Evolutionary conservation across 345 rosid species (phyloP).

Genomic region (Citrus reticulata): DNA sequence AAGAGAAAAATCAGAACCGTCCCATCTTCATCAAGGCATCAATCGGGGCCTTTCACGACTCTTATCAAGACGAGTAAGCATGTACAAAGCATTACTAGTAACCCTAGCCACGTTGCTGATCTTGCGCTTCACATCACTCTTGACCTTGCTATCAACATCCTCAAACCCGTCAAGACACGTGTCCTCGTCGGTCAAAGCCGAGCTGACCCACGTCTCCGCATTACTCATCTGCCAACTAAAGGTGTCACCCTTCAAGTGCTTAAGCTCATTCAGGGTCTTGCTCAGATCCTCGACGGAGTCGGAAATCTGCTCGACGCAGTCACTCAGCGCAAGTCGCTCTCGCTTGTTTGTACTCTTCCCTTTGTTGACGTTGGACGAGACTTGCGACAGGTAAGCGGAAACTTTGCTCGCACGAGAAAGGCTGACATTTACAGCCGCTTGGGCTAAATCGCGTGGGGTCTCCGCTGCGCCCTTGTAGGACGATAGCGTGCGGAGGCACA

Average conservation of each 20-base stretch:
- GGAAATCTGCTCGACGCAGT: constrained; percentile 73
- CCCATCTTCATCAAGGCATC: constrained; percentile 19
- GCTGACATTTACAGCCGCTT: constrained; percentile 66
- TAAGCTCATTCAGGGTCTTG: constrained; percentile 48
- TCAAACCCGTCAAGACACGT: constrained; percentile 88
- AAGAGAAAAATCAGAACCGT: constrained; percentile 7
- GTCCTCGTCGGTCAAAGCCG: constrained; percentile 80
- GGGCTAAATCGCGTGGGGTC: constrained; percentile 64
- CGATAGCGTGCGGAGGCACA: constrained; percentile 71
- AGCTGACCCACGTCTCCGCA: constrained; percentile 85
- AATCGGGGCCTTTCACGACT: constrained; percentile 23
- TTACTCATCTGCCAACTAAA: constrained; percentile 67
- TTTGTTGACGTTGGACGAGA: neutral
- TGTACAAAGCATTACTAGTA: constrained; percentile 82
- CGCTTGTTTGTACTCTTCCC: constrained; percentile 23
- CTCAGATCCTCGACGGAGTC: constrained; percentile 68
- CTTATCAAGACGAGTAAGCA: constrained; percentile 62
- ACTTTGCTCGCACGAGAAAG: constrained; percentile 40
- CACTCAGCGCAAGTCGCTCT: constrained; percentile 51
- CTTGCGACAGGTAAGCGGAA: constrained; percentile 32
- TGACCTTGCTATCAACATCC: constrained; percentile 34
- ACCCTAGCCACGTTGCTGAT: constrained; percentile 58
- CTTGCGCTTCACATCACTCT: constrained; percentile 43
- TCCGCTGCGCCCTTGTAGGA: constrained; percentile 60
- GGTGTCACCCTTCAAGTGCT: constrained; percentile 50